These are phyloP conservation scores for Neospora caninum DNA, from an alignment of 169 alveolate genomes.

Conservation along the genomic window DNA sequence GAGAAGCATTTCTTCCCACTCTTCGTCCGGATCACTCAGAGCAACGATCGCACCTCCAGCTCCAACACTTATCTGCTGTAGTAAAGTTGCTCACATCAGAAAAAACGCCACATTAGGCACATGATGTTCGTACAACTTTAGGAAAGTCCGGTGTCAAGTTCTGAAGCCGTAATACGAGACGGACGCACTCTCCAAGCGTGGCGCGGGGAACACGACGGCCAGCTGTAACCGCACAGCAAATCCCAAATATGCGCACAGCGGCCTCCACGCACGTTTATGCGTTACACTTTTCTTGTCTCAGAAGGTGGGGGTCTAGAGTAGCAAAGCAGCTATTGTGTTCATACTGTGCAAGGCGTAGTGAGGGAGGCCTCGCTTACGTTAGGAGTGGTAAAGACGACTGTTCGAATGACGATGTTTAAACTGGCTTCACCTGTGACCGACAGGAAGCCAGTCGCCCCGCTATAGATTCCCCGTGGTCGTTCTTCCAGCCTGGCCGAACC, in stretches of 20 bases:
- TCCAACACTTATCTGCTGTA: slow-evolving; percentile 67
- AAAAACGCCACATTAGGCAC: not conserved
- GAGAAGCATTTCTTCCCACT: slow-evolving; percentile 72
- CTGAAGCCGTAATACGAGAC: not conserved
- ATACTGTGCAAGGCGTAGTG: not conserved
- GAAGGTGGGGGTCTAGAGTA: not conserved
- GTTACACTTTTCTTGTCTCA: too few species aligned
- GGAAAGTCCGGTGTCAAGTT: not conserved
- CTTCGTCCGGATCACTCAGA: slow-evolving; percentile 70
- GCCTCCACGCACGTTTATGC: too few species aligned
- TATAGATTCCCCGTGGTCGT: slow-evolving; percentile 74
- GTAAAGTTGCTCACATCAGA: not conserved
- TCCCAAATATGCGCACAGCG: too few species aligned
- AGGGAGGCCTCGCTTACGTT: not conserved
- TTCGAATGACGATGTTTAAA: slow-evolving; percentile 73
- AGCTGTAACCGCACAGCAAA: too few species aligned
- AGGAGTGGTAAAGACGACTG: slow-evolving; percentile 50
- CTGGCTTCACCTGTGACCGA: slow-evolving; percentile 65
- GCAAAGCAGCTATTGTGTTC: not conserved
- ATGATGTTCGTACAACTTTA: not conserved
- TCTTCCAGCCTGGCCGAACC: slow-evolving; percentile 66
- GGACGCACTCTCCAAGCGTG: not conserved
- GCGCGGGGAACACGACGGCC: too few species aligned
- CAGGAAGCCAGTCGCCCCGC: slow-evolving; percentile 74
- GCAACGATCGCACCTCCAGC: slow-evolving; percentile 77